A percentile compares a stretch with the other conserved stretches of the same genome.
Evolutionary conservation across 495 filamentous ascomycete species (phyloP).

Genomic region (Penicillium dipodomyicola): DNA sequence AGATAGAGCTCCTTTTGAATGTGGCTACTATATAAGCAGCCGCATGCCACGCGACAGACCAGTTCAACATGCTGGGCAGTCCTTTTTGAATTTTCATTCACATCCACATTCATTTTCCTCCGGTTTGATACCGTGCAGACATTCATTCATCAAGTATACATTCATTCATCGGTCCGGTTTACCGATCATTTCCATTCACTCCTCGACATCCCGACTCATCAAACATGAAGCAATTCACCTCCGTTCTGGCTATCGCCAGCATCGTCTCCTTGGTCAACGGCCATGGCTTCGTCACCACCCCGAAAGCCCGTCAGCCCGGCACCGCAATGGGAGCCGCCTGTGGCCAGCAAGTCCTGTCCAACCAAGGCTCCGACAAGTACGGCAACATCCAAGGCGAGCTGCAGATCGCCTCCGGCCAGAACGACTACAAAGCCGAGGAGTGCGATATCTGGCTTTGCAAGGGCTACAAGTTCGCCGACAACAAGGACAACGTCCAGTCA

Average conservation of each 20-base stretch:
- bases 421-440: slow-evolving; percentile 54
- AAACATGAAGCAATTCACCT: slow-evolving; percentile 39
- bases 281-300: slow-evolving; percentile 63
- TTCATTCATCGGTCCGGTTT: slow-evolving; percentile 34
- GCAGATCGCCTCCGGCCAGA: slow-evolving; percentile 53
- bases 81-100: slow-evolving; percentile 18
- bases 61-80: slow-evolving; percentile 19
- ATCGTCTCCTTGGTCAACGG: slow-evolving; percentile 53
- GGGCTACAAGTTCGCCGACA: slow-evolving; percentile 70
- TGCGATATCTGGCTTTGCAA: slow-evolving; percentile 72
- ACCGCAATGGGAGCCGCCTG: slow-evolving; percentile 58
- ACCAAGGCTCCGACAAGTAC: slow-evolving; percentile 61
- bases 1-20: neutral
- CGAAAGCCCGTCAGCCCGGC: slow-evolving; percentile 59
- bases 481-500: slow-evolving; percentile 60
- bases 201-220: slow-evolving; percentile 9
- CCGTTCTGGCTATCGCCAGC: slow-evolving; percentile 41
- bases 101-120: slow-evolving; percentile 30
- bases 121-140: slow-evolving; percentile 39
- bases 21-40: slow-evolving; percentile 14
- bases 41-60: neutral
- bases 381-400: slow-evolving; percentile 66
- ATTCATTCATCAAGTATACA: slow-evolving; percentile 28
- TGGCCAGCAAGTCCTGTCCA: slow-evolving; percentile 58
- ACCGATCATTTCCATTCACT: slow-evolving; percentile 32